phyloP scores from a whole-genome alignment of 2,329 filamentous ascomycete species.

The Clarireedia paspali region DNA sequence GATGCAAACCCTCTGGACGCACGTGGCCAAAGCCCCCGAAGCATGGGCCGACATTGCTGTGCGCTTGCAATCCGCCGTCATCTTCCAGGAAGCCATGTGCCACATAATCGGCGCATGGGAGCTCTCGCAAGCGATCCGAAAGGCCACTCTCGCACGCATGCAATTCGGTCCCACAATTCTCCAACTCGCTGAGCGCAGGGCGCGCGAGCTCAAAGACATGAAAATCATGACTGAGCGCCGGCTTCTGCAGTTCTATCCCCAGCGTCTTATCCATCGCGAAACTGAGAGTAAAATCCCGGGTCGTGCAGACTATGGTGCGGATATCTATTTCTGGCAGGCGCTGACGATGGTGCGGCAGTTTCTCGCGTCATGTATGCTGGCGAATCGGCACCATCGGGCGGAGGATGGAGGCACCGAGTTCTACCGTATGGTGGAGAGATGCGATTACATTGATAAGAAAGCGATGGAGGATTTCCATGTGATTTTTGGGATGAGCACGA shows the following conservation, averaged over 20 bases:
- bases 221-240: conserved; percentile 20
- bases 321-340: conserved; percentile 27
- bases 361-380: conserved; percentile 10
- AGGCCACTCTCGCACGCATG: conserved; percentile 1
- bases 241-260: conserved; percentile 20
- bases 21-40: conserved; percentile 15
- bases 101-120: conserved; percentile 22
- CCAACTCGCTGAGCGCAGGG: conserved; percentile 16
- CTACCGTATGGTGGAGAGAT: conserved; percentile 19
- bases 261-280: conserved; percentile 16
- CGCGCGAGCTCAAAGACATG: conserved; percentile 15
- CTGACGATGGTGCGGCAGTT: conserved; percentile 21
- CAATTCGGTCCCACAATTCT: conserved; percentile 9
- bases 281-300: conserved; percentile 13
- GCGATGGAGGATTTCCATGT: conserved; percentile 1
- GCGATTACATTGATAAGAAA: conserved; percentile 13
- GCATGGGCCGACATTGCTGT: conserved; percentile 22
- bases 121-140: conserved; percentile 12
- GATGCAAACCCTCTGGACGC: conserved; percentile 20
- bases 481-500: conserved; percentile 6
- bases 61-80: conserved; percentile 21
- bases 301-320: conserved; percentile 21
- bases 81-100: conserved; percentile 26
- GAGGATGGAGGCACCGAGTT: conserved; percentile 23
- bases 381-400: conserved; percentile 16